Evolutionary conservation across 2,329 filamentous ascomycete genomes (phyloP).

Genomic region (Paradendryphiella salina): DNA sequence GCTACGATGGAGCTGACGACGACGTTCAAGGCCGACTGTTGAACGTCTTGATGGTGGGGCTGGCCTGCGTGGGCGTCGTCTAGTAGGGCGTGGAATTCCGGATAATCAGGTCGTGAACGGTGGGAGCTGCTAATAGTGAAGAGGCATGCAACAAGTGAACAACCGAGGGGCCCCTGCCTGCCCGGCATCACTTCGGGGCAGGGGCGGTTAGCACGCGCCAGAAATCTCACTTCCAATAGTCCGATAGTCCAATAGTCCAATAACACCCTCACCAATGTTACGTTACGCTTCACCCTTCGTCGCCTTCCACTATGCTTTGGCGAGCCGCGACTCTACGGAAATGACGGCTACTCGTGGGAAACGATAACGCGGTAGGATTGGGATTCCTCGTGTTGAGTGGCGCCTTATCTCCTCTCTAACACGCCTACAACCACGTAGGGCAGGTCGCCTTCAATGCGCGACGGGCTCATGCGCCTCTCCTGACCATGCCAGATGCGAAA

Average conservation of each 20-base stretch:
- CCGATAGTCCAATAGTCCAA: neutral
- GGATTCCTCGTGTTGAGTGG: conserved; percentile 17
- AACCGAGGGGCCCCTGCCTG: conserved; percentile 2
- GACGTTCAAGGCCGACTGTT: neutral
- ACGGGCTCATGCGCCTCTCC: conserved; percentile 13
- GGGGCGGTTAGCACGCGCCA: conserved; percentile 2
- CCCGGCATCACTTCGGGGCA: conserved; percentile 10
- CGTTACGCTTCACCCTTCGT: conserved; percentile 1
- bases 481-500: conserved; percentile 20
- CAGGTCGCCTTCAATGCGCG: conserved; percentile 15
- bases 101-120: neutral
- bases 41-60: neutral
- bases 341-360: conserved; percentile 12
- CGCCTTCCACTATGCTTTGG: neutral
- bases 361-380: conserved; percentile 3
- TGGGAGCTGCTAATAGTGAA: neutral
- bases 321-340: neutral
- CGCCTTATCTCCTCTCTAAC: conserved; percentile 19
- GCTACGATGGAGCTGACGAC: neutral
- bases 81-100: neutral
- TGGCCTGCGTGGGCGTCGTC: neutral
- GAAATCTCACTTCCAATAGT: neutral
- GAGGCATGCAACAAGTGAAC: neutral
- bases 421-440: conserved; percentile 6
- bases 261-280: neutral